Conservation (phyloP, 2,329 filamentous ascomycete species). For the Bipolaris cookei region DNA sequence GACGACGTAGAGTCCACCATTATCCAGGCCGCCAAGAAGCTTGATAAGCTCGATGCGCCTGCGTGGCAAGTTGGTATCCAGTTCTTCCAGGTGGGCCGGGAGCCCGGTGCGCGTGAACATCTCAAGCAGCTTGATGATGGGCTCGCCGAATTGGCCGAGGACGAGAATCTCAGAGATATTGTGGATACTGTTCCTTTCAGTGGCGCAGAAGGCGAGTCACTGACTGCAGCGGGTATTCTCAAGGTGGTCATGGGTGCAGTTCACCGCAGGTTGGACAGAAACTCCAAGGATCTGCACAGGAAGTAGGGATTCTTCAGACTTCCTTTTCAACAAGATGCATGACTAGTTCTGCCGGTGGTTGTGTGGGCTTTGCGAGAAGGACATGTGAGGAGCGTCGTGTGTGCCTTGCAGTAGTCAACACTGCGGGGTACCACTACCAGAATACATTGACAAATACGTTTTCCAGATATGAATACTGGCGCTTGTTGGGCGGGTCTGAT, state of each 20-base stretch:
- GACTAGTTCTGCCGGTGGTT: constrained; percentile 2
- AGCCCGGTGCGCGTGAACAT: constrained; percentile 67
- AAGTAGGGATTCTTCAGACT: not conserved
- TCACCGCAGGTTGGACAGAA: constrained; percentile 66
- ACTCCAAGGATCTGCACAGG: constrained; percentile 43
- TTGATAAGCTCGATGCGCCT: constrained; percentile 73
- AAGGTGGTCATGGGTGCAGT: constrained; percentile 82
- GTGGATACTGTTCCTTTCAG: constrained; percentile 87
- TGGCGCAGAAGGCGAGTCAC: constrained; percentile 55
- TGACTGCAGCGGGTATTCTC: constrained; percentile 75
- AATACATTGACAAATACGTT: not conserved
- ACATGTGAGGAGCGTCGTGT: not conserved
- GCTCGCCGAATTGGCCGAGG: constrained; percentile 60
- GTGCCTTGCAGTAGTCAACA: not conserved
- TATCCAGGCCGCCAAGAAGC: constrained; percentile 68
- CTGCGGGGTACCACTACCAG: not conserved
- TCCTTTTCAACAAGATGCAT: not conserved
- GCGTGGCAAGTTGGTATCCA: constrained; percentile 88
- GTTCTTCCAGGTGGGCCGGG: constrained; percentile 91
- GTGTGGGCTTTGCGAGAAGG: not conserved
- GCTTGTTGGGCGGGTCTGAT: not conserved
- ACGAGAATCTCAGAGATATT: constrained; percentile 75
- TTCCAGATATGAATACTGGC: not conserved
- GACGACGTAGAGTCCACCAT: constrained; percentile 78
- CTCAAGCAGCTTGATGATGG: constrained; percentile 78